phyloP scores from a whole-genome alignment of 305 asterid genomes.

The Rubia balearica region DNA sequence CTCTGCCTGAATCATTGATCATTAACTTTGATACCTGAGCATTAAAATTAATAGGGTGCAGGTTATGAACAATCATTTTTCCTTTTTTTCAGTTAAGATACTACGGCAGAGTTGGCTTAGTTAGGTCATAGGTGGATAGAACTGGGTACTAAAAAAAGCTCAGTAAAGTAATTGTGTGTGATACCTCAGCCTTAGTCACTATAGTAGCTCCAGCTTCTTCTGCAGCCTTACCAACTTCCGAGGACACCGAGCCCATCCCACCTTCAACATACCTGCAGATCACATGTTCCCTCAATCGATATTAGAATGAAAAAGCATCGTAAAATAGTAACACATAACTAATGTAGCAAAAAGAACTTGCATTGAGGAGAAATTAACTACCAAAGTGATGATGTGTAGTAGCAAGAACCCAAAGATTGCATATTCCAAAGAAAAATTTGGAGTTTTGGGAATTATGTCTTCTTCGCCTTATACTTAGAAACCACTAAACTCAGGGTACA shows the following conservation, averaged over 20 bases:
- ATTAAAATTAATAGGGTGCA: conserved; percentile 8
- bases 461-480: not conserved
- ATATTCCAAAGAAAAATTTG: too few species aligned
- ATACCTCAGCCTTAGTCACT: conserved; percentile 72
- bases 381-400: too few species aligned
- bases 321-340: not conserved
- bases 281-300: conserved; percentile 13
- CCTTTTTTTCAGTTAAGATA: not conserved
- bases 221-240: conserved; percentile 73
- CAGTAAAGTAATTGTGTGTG: not conserved
- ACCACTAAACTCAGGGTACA: not conserved
- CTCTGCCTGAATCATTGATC: conserved; percentile 55
- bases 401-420: conserved; percentile 3
- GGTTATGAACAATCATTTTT: not conserved
- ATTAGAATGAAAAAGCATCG: not conserved
- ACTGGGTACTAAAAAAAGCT: not conserved
- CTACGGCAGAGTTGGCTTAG: not conserved
- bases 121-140: not conserved
- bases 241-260: conserved; percentile 95
- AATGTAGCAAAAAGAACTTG: not conserved
- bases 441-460: not conserved
- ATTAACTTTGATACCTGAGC: conserved; percentile 61
- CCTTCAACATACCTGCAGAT: conserved; percentile 84
- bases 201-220: conserved; percentile 82
- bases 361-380: not conserved